Evolutionary conservation across 805 yeast species (phyloP), one percentile per base, ranked within the genome.

Genomic region (Zygoascus tannicola): DNA sequence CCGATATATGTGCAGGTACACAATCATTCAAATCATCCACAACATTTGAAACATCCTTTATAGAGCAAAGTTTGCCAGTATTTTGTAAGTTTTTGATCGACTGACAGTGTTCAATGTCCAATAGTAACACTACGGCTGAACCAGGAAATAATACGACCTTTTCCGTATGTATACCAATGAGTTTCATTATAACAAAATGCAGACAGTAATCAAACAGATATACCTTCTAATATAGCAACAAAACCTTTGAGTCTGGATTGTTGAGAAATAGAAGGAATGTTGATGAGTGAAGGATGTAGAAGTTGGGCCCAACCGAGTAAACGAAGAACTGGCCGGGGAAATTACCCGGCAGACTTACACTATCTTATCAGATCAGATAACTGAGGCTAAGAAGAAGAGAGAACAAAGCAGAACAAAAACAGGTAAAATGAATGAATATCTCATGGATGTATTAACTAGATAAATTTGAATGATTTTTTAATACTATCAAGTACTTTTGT

Each of bases 61-160:
- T 15, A 12, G 19, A 12, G 15, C 18, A 7, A 16, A n/a, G 5
- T 15, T 37, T 32, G 23, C 22, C 22, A 7, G 15, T 20, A 22
- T 5, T 15, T 3, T 15, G 40, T 4, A 12, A 15, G 16, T 37
- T 37, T 3, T 26, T 26, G 30, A 26, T 7, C 30, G 10, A 7
- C 7, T 26, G 30, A 26, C 10, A 7, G 7, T 26, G 10, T 8
- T 12, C 12, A 12, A 12, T 7, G 30, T 26, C 30, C 10, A 26
- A 12, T 12, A 12, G 12, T 26, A 37, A 14, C 5, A 21, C 40
- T 14, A 37, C 5, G 14, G 23, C 40, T 19, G 40, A 21, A 7
- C 40, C 40, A 14, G 40, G 40, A 14, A 37, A 37, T 15, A 37
- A 21, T 14, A n/a, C 40, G 5, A 37, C 32, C 3, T 4, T 12